Conservation (phyloP, 352 stramenopile species). For the Phytophthora pseudosyringae region DNA sequence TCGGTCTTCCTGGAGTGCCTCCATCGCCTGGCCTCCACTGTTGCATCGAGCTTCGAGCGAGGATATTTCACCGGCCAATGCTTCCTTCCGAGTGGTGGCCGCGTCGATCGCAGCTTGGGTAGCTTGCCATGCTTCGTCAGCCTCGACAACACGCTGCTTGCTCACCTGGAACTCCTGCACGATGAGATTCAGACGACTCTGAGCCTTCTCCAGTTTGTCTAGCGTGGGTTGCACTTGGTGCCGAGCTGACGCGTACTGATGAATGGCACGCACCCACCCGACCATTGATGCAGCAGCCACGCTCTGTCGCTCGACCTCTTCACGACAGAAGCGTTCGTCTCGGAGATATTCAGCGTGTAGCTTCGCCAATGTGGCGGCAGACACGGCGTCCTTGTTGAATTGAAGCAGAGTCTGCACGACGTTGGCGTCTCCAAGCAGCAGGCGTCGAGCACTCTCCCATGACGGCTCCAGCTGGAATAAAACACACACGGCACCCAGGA, state of each 20-base stretch:
- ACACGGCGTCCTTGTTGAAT: slow-evolving; percentile 78
- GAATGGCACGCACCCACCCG: slow-evolving; percentile 73
- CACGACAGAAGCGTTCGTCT: slow-evolving; percentile 59
- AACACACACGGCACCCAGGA: slow-evolving; percentile 76
- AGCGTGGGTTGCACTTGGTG: slow-evolving; percentile 68
- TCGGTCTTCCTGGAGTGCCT: slow-evolving; percentile 47
- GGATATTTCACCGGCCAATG: slow-evolving; percentile 41
- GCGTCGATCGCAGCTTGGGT: slow-evolving; percentile 36
- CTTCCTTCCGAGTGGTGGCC: slow-evolving; percentile 33
- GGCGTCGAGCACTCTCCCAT: slow-evolving; percentile 73
- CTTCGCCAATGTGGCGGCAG: slow-evolving; percentile 41
- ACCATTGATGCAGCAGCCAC: slow-evolving; percentile 82
- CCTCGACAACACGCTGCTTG: slow-evolving; percentile 61
- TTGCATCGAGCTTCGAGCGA: slow-evolving; percentile 33
- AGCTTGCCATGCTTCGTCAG: slow-evolving; percentile 43
- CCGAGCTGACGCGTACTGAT: slow-evolving; percentile 60
- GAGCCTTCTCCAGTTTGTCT: slow-evolving; percentile 67
- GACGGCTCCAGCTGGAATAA: slow-evolving; percentile 72
- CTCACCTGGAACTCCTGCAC: slow-evolving; percentile 76
- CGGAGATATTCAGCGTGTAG: slow-evolving; percentile 57
- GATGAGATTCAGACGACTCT: slow-evolving; percentile 53
- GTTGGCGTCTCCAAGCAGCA: slow-evolving; percentile 68
- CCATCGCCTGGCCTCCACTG: slow-evolving; percentile 41
- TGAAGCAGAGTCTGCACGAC: slow-evolving; percentile 73
- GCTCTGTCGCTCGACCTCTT: slow-evolving; percentile 82